Evolutionary conservation across 495 filamentous ascomycete genomes (phyloP), one percentile per base, ranked within the genome.

Genomic region (Aspergillus ostianus): DNA sequence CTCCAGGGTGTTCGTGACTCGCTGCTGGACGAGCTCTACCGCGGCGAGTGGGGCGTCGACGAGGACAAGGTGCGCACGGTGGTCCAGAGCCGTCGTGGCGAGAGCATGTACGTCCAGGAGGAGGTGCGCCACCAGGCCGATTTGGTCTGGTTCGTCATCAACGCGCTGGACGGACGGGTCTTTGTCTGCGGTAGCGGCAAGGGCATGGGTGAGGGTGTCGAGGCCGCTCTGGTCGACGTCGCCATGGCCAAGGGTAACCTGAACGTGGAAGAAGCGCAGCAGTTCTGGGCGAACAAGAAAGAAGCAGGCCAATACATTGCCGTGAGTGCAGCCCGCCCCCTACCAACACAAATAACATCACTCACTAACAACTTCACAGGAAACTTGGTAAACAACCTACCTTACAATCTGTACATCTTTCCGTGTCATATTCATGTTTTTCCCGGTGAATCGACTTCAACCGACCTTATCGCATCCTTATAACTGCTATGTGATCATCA

Each of bases 151-250:
- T 93, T 87, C 68, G 89, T 98, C 53, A 89, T 97, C 76, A 97
- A 97, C 71, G 84, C 91, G 21, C 77, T 97, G 9, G 94, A 98
- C 66, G 94, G 94, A 0, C 83, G 94, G 12, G 86, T 98, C 17
- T 98, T 98, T 70, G 94, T 98, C 29, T 98, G 95, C 66, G 94
- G 94, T 19, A 93, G 89, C 67, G 89, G 85, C 59, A 90, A 91
- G 77, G 94, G 94, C 6, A 98, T 98, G 94, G 94, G 94, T 46
- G 94, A 98, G 70, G 95, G 94, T 17, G 94, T 98, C 0, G 90
- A 97, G 72, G 79, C 82, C 55, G 89, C 91, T 2, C 78, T 95
- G 17, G 77, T 93, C 20, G 89, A 93, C 63, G 89, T 92, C 4
- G 87, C 89, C 26, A 90, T 91, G 84, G 77, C 81, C 47, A 93